Percentiles rank a stretch among this genome's conserved stretches.
Conservation (phyloP, 805 yeast genomes). For the Wickerhamiella bombiphila region DNA sequence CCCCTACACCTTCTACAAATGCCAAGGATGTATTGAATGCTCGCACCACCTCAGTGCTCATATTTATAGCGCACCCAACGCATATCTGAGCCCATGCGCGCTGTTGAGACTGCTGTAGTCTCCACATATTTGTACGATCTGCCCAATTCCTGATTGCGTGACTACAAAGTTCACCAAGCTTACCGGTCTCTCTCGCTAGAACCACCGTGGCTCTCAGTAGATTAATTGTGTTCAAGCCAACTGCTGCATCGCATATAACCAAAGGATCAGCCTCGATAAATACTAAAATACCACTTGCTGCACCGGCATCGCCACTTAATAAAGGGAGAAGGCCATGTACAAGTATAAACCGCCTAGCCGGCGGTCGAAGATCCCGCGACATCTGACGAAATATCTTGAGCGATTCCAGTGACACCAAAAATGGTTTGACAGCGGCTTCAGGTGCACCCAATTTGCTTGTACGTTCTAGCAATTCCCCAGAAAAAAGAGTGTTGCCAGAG, state of each 20-base stretch:
- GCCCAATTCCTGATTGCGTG: slow-evolving; percentile 25
- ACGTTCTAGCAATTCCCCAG: slow-evolving; percentile 12
- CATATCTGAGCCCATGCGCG: slow-evolving; percentile 35
- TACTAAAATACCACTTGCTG: slow-evolving; percentile 12
- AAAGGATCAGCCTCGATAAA: not conserved
- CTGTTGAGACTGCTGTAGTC: slow-evolving; percentile 32
- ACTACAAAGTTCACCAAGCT: slow-evolving; percentile 2
- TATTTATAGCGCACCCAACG: slow-evolving; percentile 24
- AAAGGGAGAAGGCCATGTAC: slow-evolving; percentile 7
- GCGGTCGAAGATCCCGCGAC: slow-evolving; percentile 6
- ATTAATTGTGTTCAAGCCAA: not conserved
- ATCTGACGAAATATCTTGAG: slow-evolving; percentile 1
- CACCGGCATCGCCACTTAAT: slow-evolving; percentile 3
- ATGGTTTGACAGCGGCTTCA: slow-evolving; percentile 3
- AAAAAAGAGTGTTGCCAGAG: too few relatives aligned
- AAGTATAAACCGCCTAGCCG: slow-evolving; percentile 12
- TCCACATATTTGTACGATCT: slow-evolving; percentile 25
- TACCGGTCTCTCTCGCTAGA: slow-evolving; percentile 3
- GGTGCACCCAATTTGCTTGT: slow-evolving; percentile 18
- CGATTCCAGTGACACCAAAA: slow-evolving; percentile 4
- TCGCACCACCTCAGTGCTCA: slow-evolving; percentile 16
- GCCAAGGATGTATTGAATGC: slow-evolving; percentile 25
- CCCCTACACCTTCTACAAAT: slow-evolving; percentile 40
- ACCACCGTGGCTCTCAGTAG: slow-evolving; percentile 16
- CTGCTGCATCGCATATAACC: slow-evolving; percentile 3